Evolutionary conservation across 441 rosid species (phyloP), one percentile per base, ranked within the genome.

Genomic region (Gossypium trilobum): DNA sequence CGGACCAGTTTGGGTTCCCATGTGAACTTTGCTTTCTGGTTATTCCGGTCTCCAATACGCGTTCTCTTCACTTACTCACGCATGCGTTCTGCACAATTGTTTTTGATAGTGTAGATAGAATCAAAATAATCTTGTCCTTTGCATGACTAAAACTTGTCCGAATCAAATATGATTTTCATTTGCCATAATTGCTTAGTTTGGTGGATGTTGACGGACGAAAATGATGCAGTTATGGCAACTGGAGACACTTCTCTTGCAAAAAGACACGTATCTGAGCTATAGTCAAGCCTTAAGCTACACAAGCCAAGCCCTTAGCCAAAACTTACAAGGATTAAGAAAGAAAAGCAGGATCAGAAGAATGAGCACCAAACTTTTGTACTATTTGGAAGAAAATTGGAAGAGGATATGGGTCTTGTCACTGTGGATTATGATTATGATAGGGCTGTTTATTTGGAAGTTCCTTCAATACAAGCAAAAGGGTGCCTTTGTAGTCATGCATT

Each of bases 251-350:
- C 85, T 88, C 65, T 79, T 88, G 27, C 88, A 88, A 29, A 87
- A 81, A 73, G 93, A 88, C 78, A 85, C 85, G 27, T 76, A 78
- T 78, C 78, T 82, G n/a, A 87, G 82, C 82, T 80, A 84, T 76
- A 88, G 92, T 81, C 89, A 84, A 84, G 85, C 88, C 0, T 73
- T 80, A 20, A 88, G 92, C 78, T 86, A 86, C 76, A 81, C 93
- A 1, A 88, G 92, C 79, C 89, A 87, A 67, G 88, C 88, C 29
- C 70, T 88, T 56, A 87, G 90, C 80, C 93, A 88, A 71, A 83
- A 82, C 76, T 78, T 93, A 48, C 87, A 78, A 74, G 87, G 86
- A 20, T 66, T 82, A 57, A 78, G 82, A 72, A 71, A 85, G 75
- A 72, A 74, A 71, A 77, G 80, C 60, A 79, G 80, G 29, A 78